Evolutionary conservation across 2,329 filamentous ascomycete species (phyloP), one percentile per base, ranked within the genome.

Genomic region (Fusarium marasasianum): DNA sequence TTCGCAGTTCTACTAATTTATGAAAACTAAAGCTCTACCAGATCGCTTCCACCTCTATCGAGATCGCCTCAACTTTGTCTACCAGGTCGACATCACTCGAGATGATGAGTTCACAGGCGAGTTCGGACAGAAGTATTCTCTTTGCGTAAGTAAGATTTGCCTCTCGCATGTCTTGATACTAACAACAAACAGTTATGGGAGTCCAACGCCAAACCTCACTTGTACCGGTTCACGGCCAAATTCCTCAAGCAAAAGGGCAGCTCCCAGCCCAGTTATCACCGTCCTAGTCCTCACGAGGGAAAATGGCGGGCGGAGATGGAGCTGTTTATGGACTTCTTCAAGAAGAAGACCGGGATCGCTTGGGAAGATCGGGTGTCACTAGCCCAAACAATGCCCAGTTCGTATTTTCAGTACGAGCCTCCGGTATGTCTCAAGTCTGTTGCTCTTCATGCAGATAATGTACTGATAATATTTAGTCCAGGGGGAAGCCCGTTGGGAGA

Each of bases 21-120:
- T 53, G 12, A 38, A n/a, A 38, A 26, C 53, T 61, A 45, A 74
- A 41, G 4, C 18, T 38, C 17, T 14, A 29, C 8, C 65, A 92
- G 91, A 86, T 40, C 83, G 89, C n/a, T 90, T 91, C 77, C 90
- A 90, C 68, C 81, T 93, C 69, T 94, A 92, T 81, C 82, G 81
- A 24, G 93, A 96, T 79, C 63, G 77, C 7, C 87, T 87, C 0
- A 88, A 87, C 54, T 93, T 94, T 79, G 80, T 84, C 8, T 94
- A 94, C 81, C 86, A 91, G 61, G 82, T 93, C 65, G 85, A 86
- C 0, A 82, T 96, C 20, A 86, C 86, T 6, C 88, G 92, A 78
- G 78, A 88, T 82, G 80, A 85, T 78, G 44, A 80, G 69, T 79
- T 80, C 20, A 74, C 76, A 9, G 83, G 84, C 17, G 87, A 87